phyloP scores from a whole-genome alignment of 495 filamentous ascomycete species.

The Penicillium samsonianum region DNA sequence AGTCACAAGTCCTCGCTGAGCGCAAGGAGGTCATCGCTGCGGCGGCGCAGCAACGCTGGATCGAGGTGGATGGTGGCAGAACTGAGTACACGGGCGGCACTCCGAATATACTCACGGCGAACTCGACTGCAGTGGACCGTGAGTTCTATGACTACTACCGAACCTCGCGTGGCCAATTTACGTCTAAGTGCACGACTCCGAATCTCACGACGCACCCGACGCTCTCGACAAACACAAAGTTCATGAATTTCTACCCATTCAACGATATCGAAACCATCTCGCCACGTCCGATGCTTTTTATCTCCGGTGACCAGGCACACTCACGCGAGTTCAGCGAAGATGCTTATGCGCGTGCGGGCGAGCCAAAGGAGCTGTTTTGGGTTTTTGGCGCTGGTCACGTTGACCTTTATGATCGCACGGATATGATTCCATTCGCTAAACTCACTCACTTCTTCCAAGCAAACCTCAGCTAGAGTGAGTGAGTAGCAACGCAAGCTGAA shows the following conservation, averaged over 20 bases:
- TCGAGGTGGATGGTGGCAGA: slow-evolving; percentile 22
- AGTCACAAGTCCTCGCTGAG: slow-evolving; percentile 19
- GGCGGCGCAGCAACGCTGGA: slow-evolving; percentile 29
- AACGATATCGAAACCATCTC: slow-evolving; percentile 30
- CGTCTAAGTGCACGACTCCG: slow-evolving; percentile 15
- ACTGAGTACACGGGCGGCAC: slow-evolving; percentile 22
- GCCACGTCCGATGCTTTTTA: slow-evolving; percentile 31
- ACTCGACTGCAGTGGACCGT: slow-evolving; percentile 16
- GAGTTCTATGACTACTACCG: slow-evolving; percentile 36
- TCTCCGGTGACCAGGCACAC: slow-evolving; percentile 31
- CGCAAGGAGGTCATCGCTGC: slow-evolving; percentile 19
- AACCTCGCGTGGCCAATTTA: slow-evolving; percentile 26
- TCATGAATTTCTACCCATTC: slow-evolving; percentile 34
- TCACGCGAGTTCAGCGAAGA: slow-evolving; percentile 32
- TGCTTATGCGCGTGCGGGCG: slow-evolving; percentile 26
- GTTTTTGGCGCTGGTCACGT: slow-evolving; percentile 28
- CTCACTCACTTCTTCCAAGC: slow-evolving; percentile 27
- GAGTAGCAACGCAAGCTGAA: no score
- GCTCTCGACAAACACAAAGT: slow-evolving; percentile 23
- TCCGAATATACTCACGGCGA: slow-evolving; percentile 16
- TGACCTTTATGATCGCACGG: slow-evolving; percentile 30
- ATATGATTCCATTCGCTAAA: slow-evolving; percentile 29
- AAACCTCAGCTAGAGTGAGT: slow-evolving; percentile 6
- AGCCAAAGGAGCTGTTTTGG: slow-evolving; percentile 33
- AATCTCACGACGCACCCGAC: slow-evolving; percentile 27